Evolutionary conservation across 495 filamentous ascomycete species (phyloP), one percentile per base, ranked within the genome.

Genomic region (Aspergillus bertholletiae): DNA sequence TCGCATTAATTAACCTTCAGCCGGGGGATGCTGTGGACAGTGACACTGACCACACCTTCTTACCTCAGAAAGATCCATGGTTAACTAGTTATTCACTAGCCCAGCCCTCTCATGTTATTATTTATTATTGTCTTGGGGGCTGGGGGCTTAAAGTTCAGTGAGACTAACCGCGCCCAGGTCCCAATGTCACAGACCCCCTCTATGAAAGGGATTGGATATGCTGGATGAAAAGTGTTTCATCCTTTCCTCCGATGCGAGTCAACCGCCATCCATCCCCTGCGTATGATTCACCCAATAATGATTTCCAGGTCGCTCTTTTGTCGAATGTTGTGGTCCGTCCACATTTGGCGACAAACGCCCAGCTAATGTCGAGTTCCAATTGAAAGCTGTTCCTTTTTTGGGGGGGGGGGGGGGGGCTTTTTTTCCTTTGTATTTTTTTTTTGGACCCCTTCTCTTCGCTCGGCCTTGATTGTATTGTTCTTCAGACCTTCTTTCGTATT

Each of bases 191-290:
- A 24, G 39, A 21, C 32, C 6, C 32, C 39, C 30, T 54, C 26
- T 54, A 23, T 32, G 21, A 37, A 27, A 44, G 24, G 27, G 49
- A 59, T 54, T 59, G 53, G 53, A 48, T 41, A 9, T 50, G 17
- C 40, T 51, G 28, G 47, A 54, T 46, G 43, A 45, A 53, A 32
- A 49, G n/a, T 51, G 57, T 60, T 60, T 60, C 57, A 60, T 51
- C 13, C 28, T 20, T 41, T 47, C 22, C 44, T 49, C 45, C 58
- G 39, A 18, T 46, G 50, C 13, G 26, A 46, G 22, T 26, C 49
- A 40, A 47, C 40, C 41, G 46, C 32, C 24, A 34, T 21, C 26
- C 24, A 54, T 49, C 55, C 59, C 48, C 54, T 54, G 52, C 43
- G 18, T 62, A 27, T 22, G 8, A 17, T 44, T 17, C 32, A 35